These are phyloP conservation scores for Dactylellina haptotyla DNA, from an alignment of 2,329 filamentous ascomycete species.

Conservation along the genomic window DNA sequence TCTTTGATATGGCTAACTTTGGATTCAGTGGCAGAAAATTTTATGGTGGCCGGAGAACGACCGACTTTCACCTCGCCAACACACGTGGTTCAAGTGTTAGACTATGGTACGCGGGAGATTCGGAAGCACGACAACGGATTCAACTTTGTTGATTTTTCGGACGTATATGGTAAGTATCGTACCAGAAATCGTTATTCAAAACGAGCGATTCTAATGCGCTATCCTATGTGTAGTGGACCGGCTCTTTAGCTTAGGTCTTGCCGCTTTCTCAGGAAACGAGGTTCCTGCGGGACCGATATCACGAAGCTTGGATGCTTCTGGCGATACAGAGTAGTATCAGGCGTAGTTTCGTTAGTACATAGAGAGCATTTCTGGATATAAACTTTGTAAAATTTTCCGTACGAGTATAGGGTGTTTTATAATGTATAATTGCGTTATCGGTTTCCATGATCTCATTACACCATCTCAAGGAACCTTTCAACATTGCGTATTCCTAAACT, in stretches of 20 bases:
- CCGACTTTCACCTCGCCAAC: not conserved
- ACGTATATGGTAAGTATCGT: not conserved
- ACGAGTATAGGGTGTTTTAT: no score
- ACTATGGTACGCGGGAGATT: not conserved
- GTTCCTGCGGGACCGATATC: not conserved
- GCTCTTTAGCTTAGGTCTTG: constrained; percentile 24
- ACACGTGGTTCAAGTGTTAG: not conserved
- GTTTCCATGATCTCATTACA: no score
- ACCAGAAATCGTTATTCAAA: not conserved
- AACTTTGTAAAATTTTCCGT: no score
- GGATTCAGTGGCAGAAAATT: not conserved
- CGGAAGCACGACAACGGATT: not conserved
- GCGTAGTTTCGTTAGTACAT: not conserved
- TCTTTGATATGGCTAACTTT: not conserved
- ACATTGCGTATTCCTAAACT: no score
- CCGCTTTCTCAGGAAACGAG: constrained; percentile 7
- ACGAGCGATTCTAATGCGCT: not conserved
- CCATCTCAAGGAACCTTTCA: no score
- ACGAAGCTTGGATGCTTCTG: not conserved
- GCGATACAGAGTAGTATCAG: not conserved
- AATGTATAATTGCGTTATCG: no score
- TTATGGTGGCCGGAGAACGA: not conserved
- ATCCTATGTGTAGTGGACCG: constrained; percentile 29
- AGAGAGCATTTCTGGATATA: not conserved
- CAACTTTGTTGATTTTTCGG: not conserved